These are phyloP conservation scores for Komagataea norvegica DNA, from an alignment of 1,139 yeast genomes.

Conservation along the genomic window DNA sequence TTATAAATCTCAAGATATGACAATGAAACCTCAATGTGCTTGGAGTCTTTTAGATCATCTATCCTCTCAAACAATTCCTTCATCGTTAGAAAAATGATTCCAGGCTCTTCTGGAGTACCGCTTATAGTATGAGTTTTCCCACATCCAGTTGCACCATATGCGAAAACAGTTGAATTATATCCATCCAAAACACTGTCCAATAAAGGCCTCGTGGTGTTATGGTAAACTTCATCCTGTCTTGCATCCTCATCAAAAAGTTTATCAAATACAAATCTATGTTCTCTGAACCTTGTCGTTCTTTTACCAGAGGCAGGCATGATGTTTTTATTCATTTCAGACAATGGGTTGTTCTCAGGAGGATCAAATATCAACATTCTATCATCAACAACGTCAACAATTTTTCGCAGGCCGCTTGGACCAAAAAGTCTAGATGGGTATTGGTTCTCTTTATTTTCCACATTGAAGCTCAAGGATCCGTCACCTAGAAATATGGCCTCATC, in stretches of 20 bases:
- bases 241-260: slow-evolving; percentile 62
- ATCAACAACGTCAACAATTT: slow-evolving; percentile 78
- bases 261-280: slow-evolving; percentile 82
- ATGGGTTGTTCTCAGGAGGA: slow-evolving; percentile 74
- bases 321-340: slow-evolving; percentile 54
- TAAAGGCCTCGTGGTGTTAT: slow-evolving; percentile 63
- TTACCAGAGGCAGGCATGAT: slow-evolving; percentile 36
- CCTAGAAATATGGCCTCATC: slow-evolving; percentile 45
- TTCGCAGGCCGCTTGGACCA: slow-evolving; percentile 56
- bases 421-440: slow-evolving; percentile 22
- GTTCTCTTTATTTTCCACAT: slow-evolving; percentile 20
- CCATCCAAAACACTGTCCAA: slow-evolving; percentile 78
- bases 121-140: slow-evolving; percentile 94
- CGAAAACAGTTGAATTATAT: slow-evolving; percentile 86
- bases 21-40: slow-evolving; percentile 54
- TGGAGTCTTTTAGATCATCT: slow-evolving; percentile 49
- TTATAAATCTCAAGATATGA: slow-evolving; percentile 87
- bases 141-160: slow-evolving; percentile 98
- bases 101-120: slow-evolving; percentile 72
- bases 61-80: slow-evolving; percentile 65
- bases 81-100: slow-evolving; percentile 76
- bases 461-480: slow-evolving; percentile 47
- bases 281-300: slow-evolving; percentile 51
- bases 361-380: slow-evolving; percentile 87
- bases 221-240: slow-evolving; percentile 63